phyloP scores from a whole-genome alignment of 805 yeast species.

The Lachancea nothofagi region DNA sequence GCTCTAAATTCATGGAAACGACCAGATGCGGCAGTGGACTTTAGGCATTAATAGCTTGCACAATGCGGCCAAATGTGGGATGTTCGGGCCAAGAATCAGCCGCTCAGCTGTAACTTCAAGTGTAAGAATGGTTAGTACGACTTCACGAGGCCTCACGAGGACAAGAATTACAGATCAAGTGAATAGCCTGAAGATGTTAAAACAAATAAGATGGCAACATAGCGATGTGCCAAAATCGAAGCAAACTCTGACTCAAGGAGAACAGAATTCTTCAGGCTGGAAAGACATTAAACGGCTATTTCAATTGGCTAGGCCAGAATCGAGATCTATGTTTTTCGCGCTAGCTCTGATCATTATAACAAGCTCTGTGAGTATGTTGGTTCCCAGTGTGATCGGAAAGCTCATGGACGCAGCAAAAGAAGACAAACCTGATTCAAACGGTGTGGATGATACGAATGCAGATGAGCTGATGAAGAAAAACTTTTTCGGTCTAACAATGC shows the following conservation, averaged over 20 bases:
- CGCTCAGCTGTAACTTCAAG: constrained; percentile 5
- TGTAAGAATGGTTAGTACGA: not conserved
- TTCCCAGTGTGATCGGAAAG: constrained; percentile 82
- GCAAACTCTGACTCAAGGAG: constrained; percentile 11
- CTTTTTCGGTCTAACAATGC: constrained; percentile 56
- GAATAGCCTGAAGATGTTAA: not conserved
- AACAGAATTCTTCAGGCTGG: constrained; percentile 34
- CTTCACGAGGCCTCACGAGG: not conserved
- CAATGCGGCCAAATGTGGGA: not conserved
- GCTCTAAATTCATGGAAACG: not conserved
- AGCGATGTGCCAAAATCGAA: not conserved
- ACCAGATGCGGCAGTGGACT: not conserved
- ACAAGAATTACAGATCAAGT: not conserved
- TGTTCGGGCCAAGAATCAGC: not conserved
- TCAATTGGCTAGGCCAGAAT: constrained; percentile 52
- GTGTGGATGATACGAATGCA: constrained; percentile 26
- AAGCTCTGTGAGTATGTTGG: constrained; percentile 71
- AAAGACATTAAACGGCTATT: constrained; percentile 42
- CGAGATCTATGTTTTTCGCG: constrained; percentile 53
- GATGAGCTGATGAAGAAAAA: constrained; percentile 16
- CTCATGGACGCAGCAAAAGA: constrained; percentile 66
- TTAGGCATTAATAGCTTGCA: not conserved
- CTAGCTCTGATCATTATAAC: constrained; percentile 59
- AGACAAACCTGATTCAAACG: constrained; percentile 11
- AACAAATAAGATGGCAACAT: constrained; percentile 8